phyloP scores from a whole-genome alignment of 495 filamentous ascomycete species.

The Xylaria flabelliformis region DNA sequence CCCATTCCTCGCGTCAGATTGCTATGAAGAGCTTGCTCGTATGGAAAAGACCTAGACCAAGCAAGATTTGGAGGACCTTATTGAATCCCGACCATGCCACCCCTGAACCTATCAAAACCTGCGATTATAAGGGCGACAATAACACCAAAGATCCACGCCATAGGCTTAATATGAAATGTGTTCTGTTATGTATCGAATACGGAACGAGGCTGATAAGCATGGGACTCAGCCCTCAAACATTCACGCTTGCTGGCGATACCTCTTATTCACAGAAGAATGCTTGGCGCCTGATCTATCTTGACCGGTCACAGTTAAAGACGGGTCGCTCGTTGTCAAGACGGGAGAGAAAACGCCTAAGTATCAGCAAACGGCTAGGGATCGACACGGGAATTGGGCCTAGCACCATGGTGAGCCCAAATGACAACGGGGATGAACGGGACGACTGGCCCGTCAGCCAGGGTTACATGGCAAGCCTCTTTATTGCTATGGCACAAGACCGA shows the following conservation, averaged over 20 bases:
- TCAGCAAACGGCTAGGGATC: not conserved
- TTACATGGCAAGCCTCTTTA: not conserved
- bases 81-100: not conserved
- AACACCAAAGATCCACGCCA: no score
- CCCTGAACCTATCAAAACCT: no score
- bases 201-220: not conserved
- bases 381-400: not conserved
- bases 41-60: not conserved
- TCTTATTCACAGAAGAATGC: no score
- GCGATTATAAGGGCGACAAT: not conserved
- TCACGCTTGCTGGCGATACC: not conserved
- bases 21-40: not conserved
- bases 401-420: not conserved
- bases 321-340: not conserved
- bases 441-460: not conserved
- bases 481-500: conserved; percentile 7
- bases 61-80: not conserved
- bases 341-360: not conserved
- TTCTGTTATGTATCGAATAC: not conserved
- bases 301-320: not conserved
- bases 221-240: not conserved
- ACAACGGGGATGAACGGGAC: not conserved
- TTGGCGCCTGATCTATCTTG: conserved; percentile 14
- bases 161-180: not conserved
- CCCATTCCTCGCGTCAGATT: not conserved